These are phyloP conservation scores for Saussurea involucrata DNA, from an alignment of 129 eudicot species.

Conservation along the genomic window DNA sequence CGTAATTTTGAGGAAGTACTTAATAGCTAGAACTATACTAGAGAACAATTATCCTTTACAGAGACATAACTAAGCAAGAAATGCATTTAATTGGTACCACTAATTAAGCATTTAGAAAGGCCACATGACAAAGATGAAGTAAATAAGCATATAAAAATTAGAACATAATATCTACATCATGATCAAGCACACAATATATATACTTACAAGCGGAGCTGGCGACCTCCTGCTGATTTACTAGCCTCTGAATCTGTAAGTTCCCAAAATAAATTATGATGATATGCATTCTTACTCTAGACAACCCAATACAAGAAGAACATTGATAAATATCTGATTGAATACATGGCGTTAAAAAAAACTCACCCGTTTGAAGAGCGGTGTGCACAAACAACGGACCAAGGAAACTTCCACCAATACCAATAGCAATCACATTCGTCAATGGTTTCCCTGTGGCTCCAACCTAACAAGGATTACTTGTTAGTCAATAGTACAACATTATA, in stretches of 20 bases:
- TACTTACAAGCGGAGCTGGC: constrained; percentile 96
- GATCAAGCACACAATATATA: neutral
- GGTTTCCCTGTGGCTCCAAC: constrained; percentile 94
- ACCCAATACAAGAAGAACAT: neutral
- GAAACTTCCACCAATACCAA: constrained; percentile 98
- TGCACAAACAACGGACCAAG: constrained; percentile 98
- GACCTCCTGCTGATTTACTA: constrained; percentile 70
- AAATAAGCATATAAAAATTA: neutral
- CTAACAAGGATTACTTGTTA: constrained; percentile 34
- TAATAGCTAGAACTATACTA: too few relatives aligned
- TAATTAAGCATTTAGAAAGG: neutral
- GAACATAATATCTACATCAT: neutral
- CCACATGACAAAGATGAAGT: neutral
- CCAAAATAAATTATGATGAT: neutral
- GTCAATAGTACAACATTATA: neutral
- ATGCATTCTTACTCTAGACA: neutral
- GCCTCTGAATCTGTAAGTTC: constrained; percentile 75
- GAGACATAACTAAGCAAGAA: too few relatives aligned
- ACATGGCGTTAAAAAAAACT: neutral
- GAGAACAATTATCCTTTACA: too few relatives aligned
- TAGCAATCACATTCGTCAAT: constrained; percentile 77
- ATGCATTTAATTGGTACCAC: too few relatives aligned
- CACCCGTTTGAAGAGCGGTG: constrained; percentile 99
- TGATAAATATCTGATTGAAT: neutral
- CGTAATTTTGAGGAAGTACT: too few relatives aligned